Evolutionary conservation across 305 asterid species (phyloP), one percentile per base, ranked within the genome.

Genomic region (Andrographis paniculata): DNA sequence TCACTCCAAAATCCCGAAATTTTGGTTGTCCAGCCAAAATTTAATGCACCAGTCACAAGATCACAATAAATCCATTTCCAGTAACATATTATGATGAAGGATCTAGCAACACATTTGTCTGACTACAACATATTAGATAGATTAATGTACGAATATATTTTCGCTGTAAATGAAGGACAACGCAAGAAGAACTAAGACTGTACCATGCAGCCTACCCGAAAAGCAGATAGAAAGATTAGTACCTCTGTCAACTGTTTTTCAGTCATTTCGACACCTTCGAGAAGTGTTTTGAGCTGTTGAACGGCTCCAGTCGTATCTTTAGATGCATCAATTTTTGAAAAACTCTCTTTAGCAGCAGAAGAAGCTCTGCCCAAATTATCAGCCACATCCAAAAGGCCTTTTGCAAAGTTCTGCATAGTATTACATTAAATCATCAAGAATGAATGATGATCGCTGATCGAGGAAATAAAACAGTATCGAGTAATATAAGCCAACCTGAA

Each of bases 191-290:
- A n/a, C n/a, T n/a, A n/a, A n/a, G n/a, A n/a, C n/a, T n/a, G n/a
- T 8, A 33, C 45, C 17, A 17, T 16, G 14, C 4, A 5, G 14
- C 14, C 5, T 13, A 54, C 21, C 35, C 42, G 42, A 48, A 53
- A 31, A 57, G 24, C 45, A 24, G 20, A n/a, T n/a, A n/a, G n/a
- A n/a, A n/a, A n/a, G n/a, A n/a, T n/a, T 15, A 54, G 33, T 75
- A 92, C 99, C 99, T 81, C 99, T 17, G 66, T 42, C 21, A 92
- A 82, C 70, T 92, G 99, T 55, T 87, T 87, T 35, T 92, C 99
- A 44, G 99, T 92, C 97, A 92, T 87, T 63, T 87, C 99, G 55
- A 92, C 97, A 65, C 99, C 99, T 67, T 81, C 88, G 14, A 92
- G 79, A 46, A 92, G 95, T 39, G 80, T 73, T 65, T 69, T 87